Percentiles rank a stretch among this genome's conserved stretches.
Evolutionary conservation across 305 asterid species (phyloP).

Genomic region (Caryopteris hybrid): DNA sequence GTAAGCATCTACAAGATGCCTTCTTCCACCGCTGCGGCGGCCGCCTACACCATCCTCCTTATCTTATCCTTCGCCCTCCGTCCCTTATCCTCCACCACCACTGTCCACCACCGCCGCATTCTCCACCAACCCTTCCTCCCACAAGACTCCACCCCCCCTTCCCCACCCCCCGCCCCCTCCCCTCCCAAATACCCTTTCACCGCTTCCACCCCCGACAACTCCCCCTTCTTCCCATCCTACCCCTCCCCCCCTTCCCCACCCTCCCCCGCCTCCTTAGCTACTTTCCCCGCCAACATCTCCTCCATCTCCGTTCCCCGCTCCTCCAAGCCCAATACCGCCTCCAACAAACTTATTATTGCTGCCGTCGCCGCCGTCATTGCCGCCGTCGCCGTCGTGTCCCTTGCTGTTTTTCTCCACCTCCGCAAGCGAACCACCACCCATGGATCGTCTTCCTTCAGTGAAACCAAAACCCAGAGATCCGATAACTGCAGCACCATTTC

Average conservation of each 20-base stretch:
- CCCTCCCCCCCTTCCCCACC: conserved; percentile 69
- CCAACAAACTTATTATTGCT: conserved; percentile 51
- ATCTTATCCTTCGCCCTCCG: conserved; percentile 23
- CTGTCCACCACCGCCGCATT: conserved; percentile 53
- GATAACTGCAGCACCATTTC: conserved; percentile 34
- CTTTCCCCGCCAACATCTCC: conserved; percentile 72
- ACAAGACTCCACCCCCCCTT: conserved; percentile 40
- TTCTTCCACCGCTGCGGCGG: conserved; percentile 19
- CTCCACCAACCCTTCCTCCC: conserved; percentile 87
- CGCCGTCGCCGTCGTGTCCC: conserved; percentile 47
- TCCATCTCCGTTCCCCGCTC: conserved; percentile 47
- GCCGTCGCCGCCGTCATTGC: conserved; percentile 58
- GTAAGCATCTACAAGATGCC: conserved; percentile 12
- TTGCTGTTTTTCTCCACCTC: conserved; percentile 50
- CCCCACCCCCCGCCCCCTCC: conserved; percentile 48
- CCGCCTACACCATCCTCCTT: conserved; percentile 26
- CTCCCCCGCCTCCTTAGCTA: conserved; percentile 46
- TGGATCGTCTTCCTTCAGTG: conserved; percentile 8
- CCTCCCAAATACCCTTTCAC: conserved; percentile 50
- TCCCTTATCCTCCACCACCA: conserved; percentile 28
- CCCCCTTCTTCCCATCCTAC: conserved; percentile 63
- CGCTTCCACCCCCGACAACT: conserved; percentile 29
- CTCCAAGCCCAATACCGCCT: conserved; percentile 41
- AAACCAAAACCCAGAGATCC: conserved; percentile 56
- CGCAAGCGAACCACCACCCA: conserved; percentile 39